Percentiles rank a stretch among this genome's conserved stretches.
phyloP scores from a whole-genome alignment of 257 asterid genomes.

The Linaria vulgaris region DNA sequence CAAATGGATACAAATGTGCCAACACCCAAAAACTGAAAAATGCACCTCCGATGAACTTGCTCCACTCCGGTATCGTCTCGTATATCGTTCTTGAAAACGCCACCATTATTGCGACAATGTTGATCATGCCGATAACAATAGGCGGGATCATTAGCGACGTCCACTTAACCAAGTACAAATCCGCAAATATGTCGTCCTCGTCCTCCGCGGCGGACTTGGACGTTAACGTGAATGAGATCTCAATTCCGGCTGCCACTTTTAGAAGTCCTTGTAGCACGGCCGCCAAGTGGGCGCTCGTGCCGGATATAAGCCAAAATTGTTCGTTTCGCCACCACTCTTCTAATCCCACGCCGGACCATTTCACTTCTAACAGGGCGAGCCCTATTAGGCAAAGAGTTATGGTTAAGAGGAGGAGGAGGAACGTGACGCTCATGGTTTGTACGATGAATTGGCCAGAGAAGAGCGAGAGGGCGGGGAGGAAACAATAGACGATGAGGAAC shows the following conservation, averaged over 20 bases:
- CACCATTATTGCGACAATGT: conserved; percentile 49
- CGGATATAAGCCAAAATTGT: conserved; percentile 64
- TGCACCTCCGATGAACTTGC: conserved; percentile 57
- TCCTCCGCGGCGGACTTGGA: conserved; percentile 56
- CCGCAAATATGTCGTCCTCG: conserved; percentile 50
- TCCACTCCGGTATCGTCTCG: conserved; percentile 52
- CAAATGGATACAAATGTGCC: conserved; percentile 63
- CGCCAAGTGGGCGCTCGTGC: conserved; percentile 60
- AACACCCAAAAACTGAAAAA: conserved; percentile 70
- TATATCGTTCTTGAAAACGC: conserved; percentile 53
- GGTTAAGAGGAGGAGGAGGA: conserved; percentile 42
- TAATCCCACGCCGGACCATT: conserved; percentile 55
- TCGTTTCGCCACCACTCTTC: conserved; percentile 77
- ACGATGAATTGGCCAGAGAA: conserved; percentile 58
- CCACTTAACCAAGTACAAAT: conserved; percentile 58
- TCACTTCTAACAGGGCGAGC: conserved; percentile 53
- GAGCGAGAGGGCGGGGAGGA: conserved; percentile 65
- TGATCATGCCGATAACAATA: conserved; percentile 54
- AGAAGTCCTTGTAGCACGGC: conserved; percentile 66
- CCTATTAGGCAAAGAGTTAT: conserved; percentile 46
- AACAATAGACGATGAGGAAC: conserved; percentile 57
- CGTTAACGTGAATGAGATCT: conserved; percentile 59
- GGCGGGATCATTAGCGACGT: conserved; percentile 70
- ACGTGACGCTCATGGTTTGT: conserved; percentile 39
- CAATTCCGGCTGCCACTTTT: conserved; percentile 60